Conservation (phyloP, 2,329 filamentous ascomycete genomes). For the Sclerotinia nivalis region DNA sequence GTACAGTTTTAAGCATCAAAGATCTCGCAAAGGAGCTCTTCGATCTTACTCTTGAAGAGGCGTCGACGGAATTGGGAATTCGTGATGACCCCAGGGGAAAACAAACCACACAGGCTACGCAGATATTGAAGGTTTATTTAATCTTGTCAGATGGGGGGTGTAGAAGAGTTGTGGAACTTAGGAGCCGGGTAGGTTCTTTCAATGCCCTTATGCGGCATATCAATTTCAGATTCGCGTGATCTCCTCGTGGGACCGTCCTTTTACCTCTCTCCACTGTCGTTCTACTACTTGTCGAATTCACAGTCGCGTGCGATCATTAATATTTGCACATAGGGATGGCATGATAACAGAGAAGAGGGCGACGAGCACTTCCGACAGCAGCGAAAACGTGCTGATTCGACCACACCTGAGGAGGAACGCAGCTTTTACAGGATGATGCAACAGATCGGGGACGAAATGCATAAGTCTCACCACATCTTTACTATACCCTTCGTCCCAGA, state of each 20-base stretch:
- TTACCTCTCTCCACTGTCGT: not conserved
- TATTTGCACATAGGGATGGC: slow-evolving; percentile 41
- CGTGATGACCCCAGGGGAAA: slow-evolving; percentile 16
- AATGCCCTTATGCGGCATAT: not conserved
- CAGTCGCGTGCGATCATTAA: not conserved
- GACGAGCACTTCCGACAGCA: slow-evolving; percentile 48
- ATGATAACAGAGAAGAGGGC: slow-evolving; percentile 48
- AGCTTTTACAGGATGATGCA: slow-evolving; percentile 49
- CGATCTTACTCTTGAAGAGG: not conserved
- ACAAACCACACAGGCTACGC: slow-evolving; percentile 15
- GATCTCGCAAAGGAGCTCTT: slow-evolving; percentile 11
- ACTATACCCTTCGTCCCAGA: not conserved
- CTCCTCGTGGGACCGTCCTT: not conserved
- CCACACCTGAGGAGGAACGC: slow-evolving; percentile 27
- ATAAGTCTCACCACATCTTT: slow-evolving; percentile 35
- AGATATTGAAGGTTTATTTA: slow-evolving; percentile 30
- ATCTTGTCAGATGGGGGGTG: slow-evolving; percentile 29
- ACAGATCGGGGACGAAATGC: slow-evolving; percentile 47
- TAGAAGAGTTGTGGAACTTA: slow-evolving; percentile 28
- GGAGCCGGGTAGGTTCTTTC: slow-evolving; percentile 28
- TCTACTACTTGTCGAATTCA: not conserved
- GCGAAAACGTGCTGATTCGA: slow-evolving; percentile 44
- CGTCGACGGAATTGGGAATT: not conserved
- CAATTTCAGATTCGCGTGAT: not conserved
- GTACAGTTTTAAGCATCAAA: not conserved